Conservation (phyloP, 192 early-diverging fungal genomes). For the Entrophospora sp. region DNA sequence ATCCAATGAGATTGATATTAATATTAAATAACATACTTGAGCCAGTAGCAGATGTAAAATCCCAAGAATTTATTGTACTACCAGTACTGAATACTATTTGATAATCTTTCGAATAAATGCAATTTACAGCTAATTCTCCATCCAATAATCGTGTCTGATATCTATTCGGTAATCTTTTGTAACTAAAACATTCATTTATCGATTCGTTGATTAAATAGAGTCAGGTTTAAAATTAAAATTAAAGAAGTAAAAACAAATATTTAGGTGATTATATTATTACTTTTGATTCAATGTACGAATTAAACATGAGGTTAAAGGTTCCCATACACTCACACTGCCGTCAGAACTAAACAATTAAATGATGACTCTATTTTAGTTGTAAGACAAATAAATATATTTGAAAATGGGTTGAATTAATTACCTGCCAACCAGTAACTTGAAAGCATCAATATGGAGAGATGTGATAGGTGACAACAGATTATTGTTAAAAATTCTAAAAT, state of each 20-base stretch:
- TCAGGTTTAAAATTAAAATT: neutral
- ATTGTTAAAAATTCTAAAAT: constrained; percentile 16
- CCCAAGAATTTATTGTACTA: neutral
- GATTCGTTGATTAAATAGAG: too few relatives aligned
- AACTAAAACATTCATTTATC: too few relatives aligned
- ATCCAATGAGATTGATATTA: neutral
- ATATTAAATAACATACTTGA: neutral
- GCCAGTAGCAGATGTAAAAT: neutral
- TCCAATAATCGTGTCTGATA: neutral
- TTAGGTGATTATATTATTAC: neutral
- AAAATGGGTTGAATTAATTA: neutral
- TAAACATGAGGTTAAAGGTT: neutral
- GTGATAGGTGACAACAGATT: constrained; percentile 23
- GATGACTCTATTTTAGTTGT: neutral
- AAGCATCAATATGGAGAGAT: constrained; percentile 26
- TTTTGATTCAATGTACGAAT: neutral
- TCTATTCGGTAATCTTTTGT: too few relatives aligned
- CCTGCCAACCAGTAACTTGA: constrained; percentile 30
- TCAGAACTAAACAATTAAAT: neutral
- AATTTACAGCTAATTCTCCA: neutral
- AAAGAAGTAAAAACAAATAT: neutral
- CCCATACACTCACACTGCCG: neutral
- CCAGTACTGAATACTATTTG: neutral
- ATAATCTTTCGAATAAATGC: neutral
- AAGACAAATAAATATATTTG: neutral